phyloP scores from a whole-genome alignment of 2,329 filamentous ascomycete species.

The Verruconis gallopava region DNA sequence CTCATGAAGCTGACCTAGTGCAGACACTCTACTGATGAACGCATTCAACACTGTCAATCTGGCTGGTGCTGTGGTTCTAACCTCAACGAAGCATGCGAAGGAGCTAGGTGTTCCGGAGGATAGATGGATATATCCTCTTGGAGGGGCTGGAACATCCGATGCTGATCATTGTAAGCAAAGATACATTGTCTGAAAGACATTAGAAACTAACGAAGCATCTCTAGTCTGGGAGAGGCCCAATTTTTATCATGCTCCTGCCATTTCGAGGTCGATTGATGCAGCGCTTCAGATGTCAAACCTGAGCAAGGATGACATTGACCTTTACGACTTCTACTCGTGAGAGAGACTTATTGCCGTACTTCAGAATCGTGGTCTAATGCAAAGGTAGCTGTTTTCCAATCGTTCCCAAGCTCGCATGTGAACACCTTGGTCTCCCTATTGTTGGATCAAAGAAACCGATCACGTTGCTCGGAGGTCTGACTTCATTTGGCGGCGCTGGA shows the following conservation, averaged over 20 bases:
- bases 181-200: neutral
- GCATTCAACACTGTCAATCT: constrained; percentile 58
- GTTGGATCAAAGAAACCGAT: constrained; percentile 36
- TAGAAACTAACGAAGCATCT: neutral
- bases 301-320: constrained; percentile 39
- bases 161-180: constrained; percentile 36
- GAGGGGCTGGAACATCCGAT: constrained; percentile 50
- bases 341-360: constrained; percentile 9
- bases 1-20: neutral
- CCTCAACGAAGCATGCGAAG: constrained; percentile 41
- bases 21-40: constrained; percentile 58
- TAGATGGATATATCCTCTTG: constrained; percentile 51
- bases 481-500: constrained; percentile 56
- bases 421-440: constrained; percentile 44
- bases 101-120: constrained; percentile 40
- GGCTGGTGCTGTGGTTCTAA: constrained; percentile 47
- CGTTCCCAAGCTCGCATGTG: constrained; percentile 51
- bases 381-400: constrained; percentile 49
- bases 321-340: constrained; percentile 52
- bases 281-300: constrained; percentile 37
- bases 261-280: constrained; percentile 44
- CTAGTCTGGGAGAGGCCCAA: constrained; percentile 50
- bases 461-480: constrained; percentile 51
- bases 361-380: neutral
- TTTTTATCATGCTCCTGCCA: constrained; percentile 44